These are phyloP conservation scores for Punica granatum DNA, from an alignment of 345 rosid species.

Conservation along the genomic window DNA sequence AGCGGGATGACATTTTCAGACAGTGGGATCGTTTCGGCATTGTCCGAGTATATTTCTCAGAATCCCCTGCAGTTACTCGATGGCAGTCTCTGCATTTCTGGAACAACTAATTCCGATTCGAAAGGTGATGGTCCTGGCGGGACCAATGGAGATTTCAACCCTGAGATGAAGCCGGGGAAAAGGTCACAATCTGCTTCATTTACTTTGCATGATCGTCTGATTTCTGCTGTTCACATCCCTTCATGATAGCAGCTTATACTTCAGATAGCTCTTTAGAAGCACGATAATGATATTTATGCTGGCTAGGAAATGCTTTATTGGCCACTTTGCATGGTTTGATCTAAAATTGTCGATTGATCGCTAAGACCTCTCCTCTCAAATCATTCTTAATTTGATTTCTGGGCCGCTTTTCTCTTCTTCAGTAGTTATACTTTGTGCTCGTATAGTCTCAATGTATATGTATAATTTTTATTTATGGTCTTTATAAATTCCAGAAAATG, in stretches of 20 bases:
- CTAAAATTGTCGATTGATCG: not conserved
- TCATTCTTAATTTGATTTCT: not conserved
- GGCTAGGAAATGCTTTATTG: not conserved
- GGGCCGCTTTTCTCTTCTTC: not conserved
- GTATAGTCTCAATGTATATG: no score
- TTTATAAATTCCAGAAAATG: not conserved
- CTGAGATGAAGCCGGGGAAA: conserved; percentile 34
- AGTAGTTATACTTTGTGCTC: not conserved
- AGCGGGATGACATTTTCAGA: conserved; percentile 31
- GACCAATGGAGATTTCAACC: conserved; percentile 23
- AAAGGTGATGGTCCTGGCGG: conserved; percentile 19
- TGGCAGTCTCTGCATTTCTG: conserved; percentile 32
- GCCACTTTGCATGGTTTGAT: not conserved
- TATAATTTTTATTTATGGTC: not conserved
- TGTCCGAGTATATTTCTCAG: conserved; percentile 44
- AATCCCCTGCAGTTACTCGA: conserved; percentile 33
- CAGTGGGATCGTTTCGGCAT: conserved; percentile 51
- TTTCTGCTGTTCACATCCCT: not conserved
- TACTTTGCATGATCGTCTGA: not conserved
- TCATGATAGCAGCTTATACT: not conserved
- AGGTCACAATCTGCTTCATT: conserved; percentile 26
- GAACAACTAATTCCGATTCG: conserved; percentile 13
- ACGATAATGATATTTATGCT: not conserved
- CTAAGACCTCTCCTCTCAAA: not conserved
- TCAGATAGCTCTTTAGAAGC: not conserved